These are phyloP conservation scores for Cryptosporidium felis DNA, from an alignment of 169 alveolate genomes.

Conservation along the genomic window DNA sequence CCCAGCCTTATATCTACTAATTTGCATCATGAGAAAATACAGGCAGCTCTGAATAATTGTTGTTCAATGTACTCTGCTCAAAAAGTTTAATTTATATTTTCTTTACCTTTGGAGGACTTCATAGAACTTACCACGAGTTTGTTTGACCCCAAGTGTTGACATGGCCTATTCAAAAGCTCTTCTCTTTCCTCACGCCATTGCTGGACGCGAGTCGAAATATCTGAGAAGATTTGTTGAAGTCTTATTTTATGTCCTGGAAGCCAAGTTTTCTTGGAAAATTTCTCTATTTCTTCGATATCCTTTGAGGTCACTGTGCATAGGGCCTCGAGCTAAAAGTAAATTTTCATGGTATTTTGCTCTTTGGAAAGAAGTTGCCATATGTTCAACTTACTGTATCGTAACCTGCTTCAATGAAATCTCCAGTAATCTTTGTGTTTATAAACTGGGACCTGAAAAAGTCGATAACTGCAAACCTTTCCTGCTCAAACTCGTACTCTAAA, in stretches of 20 bases:
- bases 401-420: constrained; percentile 56
- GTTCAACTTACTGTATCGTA: constrained; percentile 47
- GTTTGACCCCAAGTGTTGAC: constrained; percentile 50
- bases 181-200: constrained; percentile 71
- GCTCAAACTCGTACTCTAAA: constrained; percentile 66
- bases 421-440: constrained; percentile 39
- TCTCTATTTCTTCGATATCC: constrained; percentile 49
- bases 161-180: constrained; percentile 14
- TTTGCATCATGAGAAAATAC: constrained; percentile 8
- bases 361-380: background rate
- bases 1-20: constrained; percentile 19
- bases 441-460: constrained; percentile 68
- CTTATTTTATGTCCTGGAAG: constrained; percentile 71
- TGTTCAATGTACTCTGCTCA: constrained; percentile 10
- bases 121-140: constrained; percentile 48
- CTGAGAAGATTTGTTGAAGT: constrained; percentile 58
- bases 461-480: constrained; percentile 66
- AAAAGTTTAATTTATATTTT: background rate
- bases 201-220: constrained; percentile 40
- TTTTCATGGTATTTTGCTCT: background rate
- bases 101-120: background rate
- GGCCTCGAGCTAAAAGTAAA: constrained; percentile 31
- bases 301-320: constrained; percentile 52
- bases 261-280: constrained; percentile 46
- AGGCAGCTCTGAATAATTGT: constrained; percentile 27